Percentiles rank a stretch among this genome's conserved stretches.
phyloP scores from a whole-genome alignment of 352 stramenopile species.

The Globisporangium nunn region DNA sequence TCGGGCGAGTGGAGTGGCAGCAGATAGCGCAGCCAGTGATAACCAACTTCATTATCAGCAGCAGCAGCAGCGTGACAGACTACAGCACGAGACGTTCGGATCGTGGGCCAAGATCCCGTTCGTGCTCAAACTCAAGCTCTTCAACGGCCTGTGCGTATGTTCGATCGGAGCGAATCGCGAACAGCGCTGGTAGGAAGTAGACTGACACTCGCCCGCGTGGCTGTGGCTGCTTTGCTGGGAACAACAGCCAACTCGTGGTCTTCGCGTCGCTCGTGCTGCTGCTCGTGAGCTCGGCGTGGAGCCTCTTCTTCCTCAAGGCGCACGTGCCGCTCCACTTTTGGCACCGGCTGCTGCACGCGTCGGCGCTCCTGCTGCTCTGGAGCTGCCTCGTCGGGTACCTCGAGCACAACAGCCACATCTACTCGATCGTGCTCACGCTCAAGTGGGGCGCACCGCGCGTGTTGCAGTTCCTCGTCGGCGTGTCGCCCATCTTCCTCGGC shows the following conservation, averaged over 20 bases:
- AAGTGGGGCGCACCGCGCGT: constrained; percentile 73
- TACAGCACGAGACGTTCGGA: constrained; percentile 8
- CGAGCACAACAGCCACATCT: constrained; percentile 82
- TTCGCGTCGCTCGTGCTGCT: constrained; percentile 41
- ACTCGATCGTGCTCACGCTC: constrained; percentile 89
- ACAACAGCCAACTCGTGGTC: constrained; percentile 54
- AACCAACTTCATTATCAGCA: neutral
- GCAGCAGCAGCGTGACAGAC: neutral
- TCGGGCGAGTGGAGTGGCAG: too few species aligned
- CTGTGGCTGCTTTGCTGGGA: neutral
- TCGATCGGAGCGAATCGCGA: neutral
- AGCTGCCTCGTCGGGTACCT: constrained; percentile 79
- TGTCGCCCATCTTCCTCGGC: constrained; percentile 84
- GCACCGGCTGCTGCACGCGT: constrained; percentile 67
- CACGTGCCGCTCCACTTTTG: constrained; percentile 68
- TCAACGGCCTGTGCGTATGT: constrained; percentile 59
- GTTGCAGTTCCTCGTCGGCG: constrained; percentile 81
- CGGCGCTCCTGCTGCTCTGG: constrained; percentile 75
- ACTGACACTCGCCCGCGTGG: constrained; percentile 1
- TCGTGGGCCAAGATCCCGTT: constrained; percentile 35
- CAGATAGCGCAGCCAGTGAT: neutral
- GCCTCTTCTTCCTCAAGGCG: constrained; percentile 59
- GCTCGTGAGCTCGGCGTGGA: constrained; percentile 62
- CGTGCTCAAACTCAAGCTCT: constrained; percentile 46
- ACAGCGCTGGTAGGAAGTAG: neutral